phyloP scores from a whole-genome alignment of 2,329 filamentous ascomycete species.

The Davidsoniella eucalypti region DNA sequence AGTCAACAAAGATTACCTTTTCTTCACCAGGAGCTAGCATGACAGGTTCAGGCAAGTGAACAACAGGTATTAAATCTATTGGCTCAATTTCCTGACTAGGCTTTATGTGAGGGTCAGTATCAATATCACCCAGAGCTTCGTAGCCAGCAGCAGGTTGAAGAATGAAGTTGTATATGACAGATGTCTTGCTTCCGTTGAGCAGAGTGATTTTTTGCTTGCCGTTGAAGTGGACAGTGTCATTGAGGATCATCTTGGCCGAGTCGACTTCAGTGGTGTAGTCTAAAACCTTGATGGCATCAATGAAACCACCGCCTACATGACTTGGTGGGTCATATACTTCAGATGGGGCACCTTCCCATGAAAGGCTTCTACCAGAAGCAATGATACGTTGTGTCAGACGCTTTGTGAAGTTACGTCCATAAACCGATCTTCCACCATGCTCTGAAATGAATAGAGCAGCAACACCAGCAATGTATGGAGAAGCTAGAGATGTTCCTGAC shows the following conservation, averaged over 20 bases:
- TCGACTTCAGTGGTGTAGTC: conserved; percentile 23
- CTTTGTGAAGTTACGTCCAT: conserved; percentile 17
- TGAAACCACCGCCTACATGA: conserved; percentile 30
- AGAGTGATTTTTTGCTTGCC: conserved; percentile 22
- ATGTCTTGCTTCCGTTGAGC: conserved; percentile 26
- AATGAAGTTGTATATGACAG: too few relatives aligned
- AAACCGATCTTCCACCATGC: conserved; percentile 24
- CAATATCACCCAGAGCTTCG: too few relatives aligned
- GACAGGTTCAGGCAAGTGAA: conserved; percentile 9
- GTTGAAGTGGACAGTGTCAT: conserved; percentile 30
- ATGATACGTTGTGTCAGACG: conserved; percentile 2
- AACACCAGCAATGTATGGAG: conserved; percentile 35
- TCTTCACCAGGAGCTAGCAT: conserved; percentile 18
- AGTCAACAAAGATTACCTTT: conserved; percentile 12
- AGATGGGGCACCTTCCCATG: conserved; percentile 17
- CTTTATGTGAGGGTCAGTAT: too few relatives aligned
- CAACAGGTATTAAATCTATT: background rate
- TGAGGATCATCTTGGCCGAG: conserved; percentile 30
- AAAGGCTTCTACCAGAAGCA: background rate
- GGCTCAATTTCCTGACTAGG: conserved; percentile 2
- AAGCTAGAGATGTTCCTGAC: conserved; percentile 40
- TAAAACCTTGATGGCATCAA: conserved; percentile 29
- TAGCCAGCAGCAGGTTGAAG: too few relatives aligned
- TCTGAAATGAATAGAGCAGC: too few relatives aligned
- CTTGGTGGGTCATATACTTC: conserved; percentile 10